A percentile compares a stretch with the other conserved stretches of the same genome.
phyloP scores from a whole-genome alignment of 2,329 filamentous ascomycete genomes.

The Byssochlamys sp. region DNA sequence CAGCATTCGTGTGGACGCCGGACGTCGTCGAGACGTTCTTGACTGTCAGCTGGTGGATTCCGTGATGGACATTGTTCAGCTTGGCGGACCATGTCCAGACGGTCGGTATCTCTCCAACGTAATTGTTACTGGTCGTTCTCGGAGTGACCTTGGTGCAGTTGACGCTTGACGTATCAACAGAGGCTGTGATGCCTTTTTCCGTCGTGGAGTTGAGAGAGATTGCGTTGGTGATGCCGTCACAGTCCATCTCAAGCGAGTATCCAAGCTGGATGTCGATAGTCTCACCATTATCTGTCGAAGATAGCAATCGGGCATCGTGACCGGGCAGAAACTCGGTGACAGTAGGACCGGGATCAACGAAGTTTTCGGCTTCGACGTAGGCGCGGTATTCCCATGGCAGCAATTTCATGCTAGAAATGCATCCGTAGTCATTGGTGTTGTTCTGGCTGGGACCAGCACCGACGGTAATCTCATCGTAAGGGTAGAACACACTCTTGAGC shows the following conservation, averaged over 20 bases:
- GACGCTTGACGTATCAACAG: neutral
- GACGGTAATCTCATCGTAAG: neutral
- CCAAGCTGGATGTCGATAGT: neutral
- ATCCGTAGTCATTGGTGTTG: neutral
- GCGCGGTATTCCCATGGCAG: neutral
- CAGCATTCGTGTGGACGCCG: neutral
- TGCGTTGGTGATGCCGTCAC: neutral
- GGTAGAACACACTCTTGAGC: neutral
- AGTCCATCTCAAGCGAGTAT: neutral
- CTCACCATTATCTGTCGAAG: neutral
- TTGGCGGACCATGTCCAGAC: slow-evolving; percentile 41
- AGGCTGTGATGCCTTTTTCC: neutral
- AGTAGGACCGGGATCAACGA: neutral
- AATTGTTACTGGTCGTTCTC: slow-evolving; percentile 5
- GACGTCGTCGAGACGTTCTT: slow-evolving; percentile 38
- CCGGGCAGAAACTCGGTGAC: neutral
- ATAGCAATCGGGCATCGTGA: neutral
- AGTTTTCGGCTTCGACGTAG: neutral
- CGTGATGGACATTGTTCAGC: slow-evolving; percentile 45
- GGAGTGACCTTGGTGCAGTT: neutral
- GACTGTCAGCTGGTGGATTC: slow-evolving; percentile 45
- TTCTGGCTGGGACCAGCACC: neutral
- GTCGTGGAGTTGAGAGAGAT: neutral
- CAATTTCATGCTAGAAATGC: neutral
- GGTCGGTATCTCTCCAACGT: slow-evolving; percentile 41